Conservation (phyloP, 805 yeast species). For the Spathaspora arborariae region DNA sequence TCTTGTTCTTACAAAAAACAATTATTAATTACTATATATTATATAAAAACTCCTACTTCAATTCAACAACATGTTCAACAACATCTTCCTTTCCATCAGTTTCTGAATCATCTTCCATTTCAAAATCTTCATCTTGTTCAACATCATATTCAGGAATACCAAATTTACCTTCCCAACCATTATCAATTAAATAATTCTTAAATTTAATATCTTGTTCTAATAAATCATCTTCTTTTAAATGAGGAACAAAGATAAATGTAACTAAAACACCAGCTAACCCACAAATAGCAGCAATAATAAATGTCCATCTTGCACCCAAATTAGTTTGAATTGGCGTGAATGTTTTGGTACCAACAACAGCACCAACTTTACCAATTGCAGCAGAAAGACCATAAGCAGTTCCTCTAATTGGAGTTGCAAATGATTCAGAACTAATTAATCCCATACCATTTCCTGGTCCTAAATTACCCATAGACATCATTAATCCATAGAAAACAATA, state of each 20-base stretch:
- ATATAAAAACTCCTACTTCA: not conserved
- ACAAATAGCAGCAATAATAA: conserved; percentile 72
- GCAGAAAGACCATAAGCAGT: conserved; percentile 73
- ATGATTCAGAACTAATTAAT: conserved; percentile 58
- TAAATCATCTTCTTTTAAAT: conserved; percentile 65
- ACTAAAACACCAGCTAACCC: conserved; percentile 62
- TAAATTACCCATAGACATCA: conserved; percentile 66
- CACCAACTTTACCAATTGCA: conserved; percentile 80
- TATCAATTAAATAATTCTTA: conserved; percentile 50
- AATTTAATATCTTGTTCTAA: conserved; percentile 60
- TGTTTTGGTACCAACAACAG: conserved; percentile 74
- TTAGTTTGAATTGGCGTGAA: conserved; percentile 65
- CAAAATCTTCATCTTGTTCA: conserved; percentile 15
- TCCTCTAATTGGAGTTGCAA: conserved; percentile 76
- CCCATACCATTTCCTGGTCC: conserved; percentile 83
- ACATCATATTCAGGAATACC: conserved; percentile 26
- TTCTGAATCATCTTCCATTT: conserved; percentile 6
- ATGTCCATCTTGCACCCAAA: conserved; percentile 70
- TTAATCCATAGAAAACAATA: conserved; percentile 68
- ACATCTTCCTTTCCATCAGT: not conserved
- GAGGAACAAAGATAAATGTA: conserved; percentile 63
- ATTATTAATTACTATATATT: too few species aligned
- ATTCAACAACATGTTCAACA: not conserved
- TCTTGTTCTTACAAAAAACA: too few species aligned
- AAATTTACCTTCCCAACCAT: conserved; percentile 57